Evolutionary conservation across 306 rosid genomes (phyloP), one percentile per base, ranked within the genome.

Genomic region (Sindora glabra): DNA sequence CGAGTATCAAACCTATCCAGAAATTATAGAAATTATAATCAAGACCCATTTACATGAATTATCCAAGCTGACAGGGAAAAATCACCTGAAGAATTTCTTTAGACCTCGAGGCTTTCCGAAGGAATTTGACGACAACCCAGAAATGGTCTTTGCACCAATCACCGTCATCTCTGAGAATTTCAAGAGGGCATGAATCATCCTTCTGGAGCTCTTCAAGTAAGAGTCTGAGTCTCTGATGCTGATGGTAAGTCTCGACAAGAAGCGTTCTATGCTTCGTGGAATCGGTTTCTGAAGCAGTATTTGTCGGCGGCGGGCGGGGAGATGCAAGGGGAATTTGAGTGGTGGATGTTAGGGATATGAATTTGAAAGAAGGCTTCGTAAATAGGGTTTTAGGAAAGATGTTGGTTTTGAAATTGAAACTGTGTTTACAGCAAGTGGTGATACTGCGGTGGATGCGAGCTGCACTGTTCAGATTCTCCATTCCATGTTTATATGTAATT

Each of bases 91-190:
- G 65, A 48, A 82, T 64, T 62, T 84, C 69, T 34, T 58, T 8
- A 45, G 81, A 64, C 56, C 89, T 88, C 3, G 84, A 78, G 33
- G 78, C 70, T 10, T 55, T 59, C 30, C 6, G 50, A 38, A 88
- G 96, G 73, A 80, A 85, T 54, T 56, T 72, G 51, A 82, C 64
- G 47, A 78, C 94, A 47, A 76, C 77, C 92, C 89, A 88, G 64
- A 85, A 85, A 6, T 71, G 73, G 30, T 82, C 74, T 56, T 48
- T 69, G 75, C 70, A 64, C 94, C 89, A 88, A 62, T 88, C 89
- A 12, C 81, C 94, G 51, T 85, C 77, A 25, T 76, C 53, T 10
- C 12, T 8, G 58, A 84, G 89, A 40, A 82, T 24, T 47, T 18
- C 61, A 19, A 75, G 32, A 25, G 92, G 83, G 64, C 67, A 49